Base-by-base conservation (phyloP, 2,329 filamentous ascomycete species). In the Penicillium freii region DNA sequence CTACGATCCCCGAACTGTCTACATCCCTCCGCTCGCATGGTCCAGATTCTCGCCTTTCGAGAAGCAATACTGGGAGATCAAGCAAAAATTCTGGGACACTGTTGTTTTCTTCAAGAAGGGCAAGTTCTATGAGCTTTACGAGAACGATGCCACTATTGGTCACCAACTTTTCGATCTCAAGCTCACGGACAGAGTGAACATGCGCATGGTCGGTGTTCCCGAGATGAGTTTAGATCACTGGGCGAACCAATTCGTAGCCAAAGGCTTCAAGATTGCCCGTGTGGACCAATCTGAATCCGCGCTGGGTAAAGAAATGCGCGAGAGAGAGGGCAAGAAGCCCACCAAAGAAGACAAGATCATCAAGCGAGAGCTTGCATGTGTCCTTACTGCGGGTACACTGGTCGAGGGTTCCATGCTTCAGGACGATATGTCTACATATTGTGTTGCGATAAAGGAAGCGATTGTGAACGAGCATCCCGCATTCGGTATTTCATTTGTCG, bases 91-190 rank as follows among this genome's bases (percentile, higher is more conserved):
- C 64, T 97, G 91, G 90, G 92, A 97, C 64, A 97, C 92, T 0
- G 88, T 99, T 45, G 93, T 99, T 17, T 99, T 99, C 77, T 99
- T 99, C 86, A 99, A 97, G 77, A 99, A 99, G 80, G 94, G 94
- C 69, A 99, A 99, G 69, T 99, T 99, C 75, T 99, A 97, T 71
- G 94, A 99, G 73, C 82, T 99, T 0, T 99, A 97, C 70, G 94
- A 99, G 73, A 96, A 97, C 59, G 94, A 99, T 75, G 94, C 94
- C 5, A 96, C 93, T 0, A 88, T 97, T 55, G 94, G 94, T 5
- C 92, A 99, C 71, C 94, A 97, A 73, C 81, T 97, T 17, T 99
- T 99, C 67, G 94, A 99, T 73, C 83, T 99, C 56, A 99, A 99
- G 78, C 87, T 99, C 71, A 99, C 94, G 0, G 94, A 99, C 68